Evolutionary conservation across 768 basidiomycete genomes (phyloP).

Genomic region (Tricholoma bakamatsutake): DNA sequence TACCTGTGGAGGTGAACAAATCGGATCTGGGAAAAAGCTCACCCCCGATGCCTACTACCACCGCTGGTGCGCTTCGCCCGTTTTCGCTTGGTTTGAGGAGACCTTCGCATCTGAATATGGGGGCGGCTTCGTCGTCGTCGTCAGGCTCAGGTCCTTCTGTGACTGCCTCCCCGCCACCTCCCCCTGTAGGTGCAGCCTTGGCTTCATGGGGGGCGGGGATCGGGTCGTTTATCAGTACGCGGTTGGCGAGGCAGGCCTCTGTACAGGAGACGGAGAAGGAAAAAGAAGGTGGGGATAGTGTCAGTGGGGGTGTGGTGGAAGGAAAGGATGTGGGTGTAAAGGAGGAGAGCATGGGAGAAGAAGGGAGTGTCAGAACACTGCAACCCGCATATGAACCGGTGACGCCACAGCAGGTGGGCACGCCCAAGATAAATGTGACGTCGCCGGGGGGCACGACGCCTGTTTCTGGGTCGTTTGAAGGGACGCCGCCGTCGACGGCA

Average conservation of each 20-base stretch:
- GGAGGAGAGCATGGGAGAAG: conserved; percentile 3
- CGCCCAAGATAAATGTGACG: conserved; percentile 6
- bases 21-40: conserved; percentile 17
- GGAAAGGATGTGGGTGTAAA: conserved; percentile 1
- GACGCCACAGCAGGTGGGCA: conserved; percentile 11
- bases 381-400: neutral
- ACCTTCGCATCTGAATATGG: neutral
- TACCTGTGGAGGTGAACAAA: conserved; percentile 32
- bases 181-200: conserved; percentile 2
- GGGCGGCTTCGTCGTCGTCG: neutral
- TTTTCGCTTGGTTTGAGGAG: conserved; percentile 11
- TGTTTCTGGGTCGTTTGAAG: neutral
- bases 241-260: conserved; percentile 10
- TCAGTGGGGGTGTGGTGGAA: neutral
- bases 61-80: conserved; percentile 7
- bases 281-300: neutral
- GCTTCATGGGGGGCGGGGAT: conserved; percentile 17
- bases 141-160: neutral
- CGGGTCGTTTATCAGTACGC: conserved; percentile 15
- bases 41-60: conserved; percentile 3
- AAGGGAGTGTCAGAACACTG: neutral
- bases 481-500: conserved; percentile 7
- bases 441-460: conserved; percentile 8
- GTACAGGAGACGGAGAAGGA: neutral
- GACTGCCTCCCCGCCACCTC: conserved; percentile 5